phyloP scores from a whole-genome alignment of 31 red algal species.

The Endocladia muricata region DNA sequence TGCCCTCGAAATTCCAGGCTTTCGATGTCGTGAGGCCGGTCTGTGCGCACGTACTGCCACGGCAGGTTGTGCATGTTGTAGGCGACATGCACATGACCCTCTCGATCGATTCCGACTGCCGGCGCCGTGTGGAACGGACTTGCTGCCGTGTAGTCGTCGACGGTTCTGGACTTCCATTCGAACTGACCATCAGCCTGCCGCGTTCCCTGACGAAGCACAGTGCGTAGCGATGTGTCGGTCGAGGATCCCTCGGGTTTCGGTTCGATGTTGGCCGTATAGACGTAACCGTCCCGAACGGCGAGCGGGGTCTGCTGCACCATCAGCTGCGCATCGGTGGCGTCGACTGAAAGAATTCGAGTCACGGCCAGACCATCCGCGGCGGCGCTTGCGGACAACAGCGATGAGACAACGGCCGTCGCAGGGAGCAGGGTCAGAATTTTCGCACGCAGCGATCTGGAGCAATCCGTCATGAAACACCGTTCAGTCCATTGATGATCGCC shows the following conservation, averaged over 20 bases:
- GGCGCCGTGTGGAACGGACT: background rate
- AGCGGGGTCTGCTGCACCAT: background rate
- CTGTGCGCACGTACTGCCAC: background rate
- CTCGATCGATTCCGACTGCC: background rate
- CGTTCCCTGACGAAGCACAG: background rate
- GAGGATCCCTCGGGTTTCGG: background rate
- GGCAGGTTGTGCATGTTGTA: slow-evolving; percentile 5
- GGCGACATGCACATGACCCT: background rate
- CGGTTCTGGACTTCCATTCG: background rate
- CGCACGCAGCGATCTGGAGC: no score
- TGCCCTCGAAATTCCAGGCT: background rate
- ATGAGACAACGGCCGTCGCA: no score
- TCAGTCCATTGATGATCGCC: no score
- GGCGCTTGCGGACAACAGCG: no score
- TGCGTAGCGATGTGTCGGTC: background rate
- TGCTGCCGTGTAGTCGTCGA: background rate
- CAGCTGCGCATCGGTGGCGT: background rate
- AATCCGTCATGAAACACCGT: no score
- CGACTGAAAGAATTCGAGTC: background rate
- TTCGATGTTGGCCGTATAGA: slow-evolving; percentile 2
- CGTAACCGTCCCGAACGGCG: background rate
- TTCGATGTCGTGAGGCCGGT: background rate
- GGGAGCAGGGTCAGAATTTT: no score
- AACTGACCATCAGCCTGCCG: background rate
- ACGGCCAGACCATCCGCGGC: no score